Evolutionary conservation across 1,284 basidiomycete species (phyloP).

Genomic region (Cutaneotrichosporon mucoides): DNA sequence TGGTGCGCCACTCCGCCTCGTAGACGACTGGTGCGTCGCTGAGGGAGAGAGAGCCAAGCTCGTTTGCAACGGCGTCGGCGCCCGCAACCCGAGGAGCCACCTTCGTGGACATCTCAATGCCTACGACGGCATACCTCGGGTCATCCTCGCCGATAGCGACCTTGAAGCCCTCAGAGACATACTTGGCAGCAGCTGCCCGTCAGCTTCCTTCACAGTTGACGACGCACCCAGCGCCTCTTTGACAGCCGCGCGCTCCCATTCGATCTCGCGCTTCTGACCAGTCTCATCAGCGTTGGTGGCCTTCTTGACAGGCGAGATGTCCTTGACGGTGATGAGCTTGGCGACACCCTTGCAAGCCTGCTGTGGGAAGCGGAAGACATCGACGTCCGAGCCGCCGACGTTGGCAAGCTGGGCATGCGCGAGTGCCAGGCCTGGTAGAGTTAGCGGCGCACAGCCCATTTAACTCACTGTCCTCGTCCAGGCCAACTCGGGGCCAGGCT

Average conservation of each 20-base stretch:
- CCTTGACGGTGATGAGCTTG: conserved; percentile 24
- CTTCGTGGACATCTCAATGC: conserved; percentile 55
- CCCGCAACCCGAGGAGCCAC: conserved; percentile 19
- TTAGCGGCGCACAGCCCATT: not conserved
- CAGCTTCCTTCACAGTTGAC: not conserved
- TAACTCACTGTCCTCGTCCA: conserved; percentile 36
- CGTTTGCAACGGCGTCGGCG: conserved; percentile 2
- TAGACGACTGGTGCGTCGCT: conserved; percentile 53
- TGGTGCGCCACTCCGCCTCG: conserved; percentile 46
- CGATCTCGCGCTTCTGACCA: conserved; percentile 36
- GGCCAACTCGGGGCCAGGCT: conserved; percentile 36
- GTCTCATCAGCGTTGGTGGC: not conserved
- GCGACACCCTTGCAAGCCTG: conserved; percentile 20
- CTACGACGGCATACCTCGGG: conserved; percentile 56
- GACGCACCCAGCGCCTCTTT: conserved; percentile 49
- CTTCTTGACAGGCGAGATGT: conserved; percentile 1
- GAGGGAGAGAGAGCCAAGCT: conserved; percentile 38
- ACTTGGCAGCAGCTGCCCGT: conserved; percentile 65
- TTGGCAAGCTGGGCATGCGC: conserved; percentile 22
- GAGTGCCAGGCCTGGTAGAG: conserved; percentile 18
- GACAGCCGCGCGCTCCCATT: conserved; percentile 49
- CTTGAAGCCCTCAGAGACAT: conserved; percentile 60
- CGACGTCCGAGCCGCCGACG: conserved; percentile 21
- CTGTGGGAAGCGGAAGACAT: conserved; percentile 27
- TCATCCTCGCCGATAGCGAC: conserved; percentile 62